Conservation (phyloP, 371 early-diverging fungal species). For the Mortierella sp. region DNA sequence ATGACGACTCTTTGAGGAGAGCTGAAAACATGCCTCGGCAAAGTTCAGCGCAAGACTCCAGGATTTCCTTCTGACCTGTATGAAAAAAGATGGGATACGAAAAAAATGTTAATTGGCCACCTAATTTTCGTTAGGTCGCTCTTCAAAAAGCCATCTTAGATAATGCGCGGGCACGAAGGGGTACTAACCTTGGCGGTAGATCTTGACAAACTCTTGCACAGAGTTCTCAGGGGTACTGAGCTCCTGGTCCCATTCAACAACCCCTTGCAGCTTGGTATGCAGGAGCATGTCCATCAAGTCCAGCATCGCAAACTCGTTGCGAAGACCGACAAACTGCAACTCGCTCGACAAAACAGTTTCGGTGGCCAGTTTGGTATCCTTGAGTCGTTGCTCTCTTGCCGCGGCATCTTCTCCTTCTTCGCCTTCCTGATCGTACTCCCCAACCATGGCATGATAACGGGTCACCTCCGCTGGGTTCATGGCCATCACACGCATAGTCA, state of each 20-base stretch:
- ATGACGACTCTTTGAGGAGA: constrained; percentile 17
- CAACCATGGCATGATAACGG: constrained; percentile 25
- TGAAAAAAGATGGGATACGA: not conserved
- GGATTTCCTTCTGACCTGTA: constrained; percentile 22
- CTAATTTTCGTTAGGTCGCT: not conserved
- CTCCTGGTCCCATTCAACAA: constrained; percentile 33
- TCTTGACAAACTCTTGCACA: constrained; percentile 62
- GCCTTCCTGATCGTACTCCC: constrained; percentile 13
- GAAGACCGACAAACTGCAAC: constrained; percentile 62
- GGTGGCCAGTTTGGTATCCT: constrained; percentile 16
- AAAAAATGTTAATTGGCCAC: not conserved
- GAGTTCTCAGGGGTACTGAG: constrained; percentile 27
- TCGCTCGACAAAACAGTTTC: constrained; percentile 17
- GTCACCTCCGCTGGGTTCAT: constrained; percentile 69
- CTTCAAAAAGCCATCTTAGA: not conserved
- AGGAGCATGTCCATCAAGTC: constrained; percentile 57
- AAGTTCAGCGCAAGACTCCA: constrained; percentile 12
- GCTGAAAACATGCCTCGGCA: constrained; percentile 31
- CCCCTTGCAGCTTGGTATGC: constrained; percentile 44
- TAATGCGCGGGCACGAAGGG: not conserved
- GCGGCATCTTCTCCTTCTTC: not conserved
- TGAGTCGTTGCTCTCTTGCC: constrained; percentile 1
- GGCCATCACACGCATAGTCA: constrained; percentile 71
- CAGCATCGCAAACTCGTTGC: constrained; percentile 70
- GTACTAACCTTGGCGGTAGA: constrained; percentile 66